Base-by-base conservation (phyloP, 2,329 filamentous ascomycete species). In the Fusarium verrucosum region DNA sequence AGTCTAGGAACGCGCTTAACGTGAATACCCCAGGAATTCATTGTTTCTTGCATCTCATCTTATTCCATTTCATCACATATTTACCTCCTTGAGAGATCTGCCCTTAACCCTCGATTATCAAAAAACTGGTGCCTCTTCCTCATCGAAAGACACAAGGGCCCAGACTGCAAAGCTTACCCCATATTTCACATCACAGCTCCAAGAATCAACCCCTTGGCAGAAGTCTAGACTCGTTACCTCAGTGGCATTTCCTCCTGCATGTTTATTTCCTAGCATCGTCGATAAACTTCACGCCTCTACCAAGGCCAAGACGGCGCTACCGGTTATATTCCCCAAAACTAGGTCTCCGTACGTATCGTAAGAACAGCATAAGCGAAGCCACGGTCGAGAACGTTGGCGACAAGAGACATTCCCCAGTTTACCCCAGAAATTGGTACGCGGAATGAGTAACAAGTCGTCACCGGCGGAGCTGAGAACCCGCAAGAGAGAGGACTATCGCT, bases 401-500 rank as follows among this genome's bases (percentile, higher is more conserved):
- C 11, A 35, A 16, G 17, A 47, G 13, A 49, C 42, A 33, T 19
- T 23, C 33, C 13, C 14, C n/a, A 14, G 16, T 16, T 35, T 55
- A 40, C 40, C 50, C 54, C 50, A 30, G 50, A 37, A 19, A 36
- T 43, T n/a, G n/a, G 36, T 17, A 25, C 42, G 19, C 58, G 55
- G 44, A 68, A 67, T 67, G 64, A 35, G 46, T 35, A 50, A 16
- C 25, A 53, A 49, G 40, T 37, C 68, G 54, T 64, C 72, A 7
- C 54, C 67, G 9, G 56, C 63, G 38, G 62, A 72, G 25, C 79
- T 87, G 44, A 94, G 91, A 77, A 79, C 79, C 61, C 86, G 90
- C 43, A 84, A 79, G 42, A 85, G 92, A 61, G 79, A 80, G 35
- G 92, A 97, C 77, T 97, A 97, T 77, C 82, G 83, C 43, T 96